Conservation (phyloP, 1,284 basidiomycete species). For the Trametes hirsuta region DNA sequence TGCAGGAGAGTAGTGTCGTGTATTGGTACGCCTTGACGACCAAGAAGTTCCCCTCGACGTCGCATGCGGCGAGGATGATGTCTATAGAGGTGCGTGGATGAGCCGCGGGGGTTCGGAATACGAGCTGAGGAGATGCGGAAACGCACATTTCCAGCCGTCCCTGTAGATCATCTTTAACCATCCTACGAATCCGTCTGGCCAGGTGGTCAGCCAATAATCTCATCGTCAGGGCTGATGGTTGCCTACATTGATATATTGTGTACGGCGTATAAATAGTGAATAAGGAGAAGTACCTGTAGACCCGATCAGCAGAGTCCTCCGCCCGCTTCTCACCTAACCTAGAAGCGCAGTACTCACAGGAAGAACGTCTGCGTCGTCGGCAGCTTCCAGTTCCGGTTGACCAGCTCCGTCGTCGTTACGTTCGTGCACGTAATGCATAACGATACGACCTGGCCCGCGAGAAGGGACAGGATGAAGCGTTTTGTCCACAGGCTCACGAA, state of each 20-base stretch:
- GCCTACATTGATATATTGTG: conserved; percentile 79
- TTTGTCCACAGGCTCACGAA: conserved; percentile 77
- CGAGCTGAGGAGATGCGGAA: background rate
- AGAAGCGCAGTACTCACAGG: conserved; percentile 53
- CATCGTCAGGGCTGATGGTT: background rate
- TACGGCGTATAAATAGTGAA: conserved; percentile 81
- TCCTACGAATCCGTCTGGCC: conserved; percentile 73
- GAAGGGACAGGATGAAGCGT: conserved; percentile 65
- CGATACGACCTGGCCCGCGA: conserved; percentile 83
- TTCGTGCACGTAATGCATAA: conserved; percentile 87
- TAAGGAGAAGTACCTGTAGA: conserved; percentile 72
- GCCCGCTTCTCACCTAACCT: background rate
- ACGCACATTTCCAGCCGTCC: conserved; percentile 86
- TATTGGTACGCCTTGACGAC: conserved; percentile 87
- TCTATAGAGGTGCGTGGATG: conserved; percentile 48
- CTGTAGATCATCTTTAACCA: conserved; percentile 72
- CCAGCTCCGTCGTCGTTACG: conserved; percentile 79
- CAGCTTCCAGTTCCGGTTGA: conserved; percentile 68
- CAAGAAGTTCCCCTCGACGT: conserved; percentile 85
- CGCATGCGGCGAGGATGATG: conserved; percentile 74
- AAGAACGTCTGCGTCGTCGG: conserved; percentile 84
- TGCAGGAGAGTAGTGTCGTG: conserved; percentile 84
- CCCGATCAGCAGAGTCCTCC: background rate
- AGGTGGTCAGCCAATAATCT: background rate
- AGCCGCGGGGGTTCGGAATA: background rate